These are phyloP conservation scores for Parathielavia appendiculata DNA, from an alignment of 495 filamentous ascomycete species.

Conservation along the genomic window DNA sequence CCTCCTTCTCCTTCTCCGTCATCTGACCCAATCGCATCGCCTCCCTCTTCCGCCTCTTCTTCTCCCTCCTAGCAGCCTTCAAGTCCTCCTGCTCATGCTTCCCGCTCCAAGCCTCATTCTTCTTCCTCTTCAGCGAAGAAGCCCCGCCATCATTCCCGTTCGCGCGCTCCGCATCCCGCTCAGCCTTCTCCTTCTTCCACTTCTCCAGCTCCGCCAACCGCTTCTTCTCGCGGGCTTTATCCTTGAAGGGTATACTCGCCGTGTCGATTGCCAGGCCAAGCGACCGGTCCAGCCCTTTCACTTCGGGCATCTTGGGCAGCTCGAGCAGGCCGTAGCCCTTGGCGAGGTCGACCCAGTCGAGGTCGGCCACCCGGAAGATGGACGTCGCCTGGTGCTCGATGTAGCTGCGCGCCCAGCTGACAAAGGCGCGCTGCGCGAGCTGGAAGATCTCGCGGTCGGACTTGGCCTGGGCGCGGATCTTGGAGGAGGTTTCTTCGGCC, in stretches of 20 bases:
- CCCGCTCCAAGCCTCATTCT: constrained; percentile 72
- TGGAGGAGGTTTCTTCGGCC: constrained; percentile 45
- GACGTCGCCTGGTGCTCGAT: constrained; percentile 84
- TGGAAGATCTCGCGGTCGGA: constrained; percentile 81
- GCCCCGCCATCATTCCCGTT: constrained; percentile 43
- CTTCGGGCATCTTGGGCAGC: constrained; percentile 92
- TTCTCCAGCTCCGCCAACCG: constrained; percentile 48
- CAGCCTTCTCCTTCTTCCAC: constrained; percentile 29
- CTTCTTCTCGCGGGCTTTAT: constrained; percentile 69
- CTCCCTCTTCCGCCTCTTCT: constrained; percentile 68
- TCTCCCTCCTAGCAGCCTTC: constrained; percentile 62
- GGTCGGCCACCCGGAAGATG: constrained; percentile 79
- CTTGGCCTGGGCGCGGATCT: constrained; percentile 57
- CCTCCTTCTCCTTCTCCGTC: constrained; percentile 65
- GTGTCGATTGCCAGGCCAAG: constrained; percentile 84
- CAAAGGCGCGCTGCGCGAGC: constrained; percentile 83
- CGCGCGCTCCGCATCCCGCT: constrained; percentile 43
- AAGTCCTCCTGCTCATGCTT: constrained; percentile 68
- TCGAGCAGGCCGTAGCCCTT: constrained; percentile 73
- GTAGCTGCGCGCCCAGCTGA: constrained; percentile 86
- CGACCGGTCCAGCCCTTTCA: constrained; percentile 64
- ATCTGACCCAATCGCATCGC: constrained; percentile 62
- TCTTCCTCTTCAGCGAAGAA: constrained; percentile 44
- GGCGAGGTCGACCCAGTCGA: constrained; percentile 79
- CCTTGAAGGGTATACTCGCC: constrained; percentile 61